Base-by-base conservation (phyloP, 805 yeast genomes). In the Yarrowia yakushimensis region DNA sequence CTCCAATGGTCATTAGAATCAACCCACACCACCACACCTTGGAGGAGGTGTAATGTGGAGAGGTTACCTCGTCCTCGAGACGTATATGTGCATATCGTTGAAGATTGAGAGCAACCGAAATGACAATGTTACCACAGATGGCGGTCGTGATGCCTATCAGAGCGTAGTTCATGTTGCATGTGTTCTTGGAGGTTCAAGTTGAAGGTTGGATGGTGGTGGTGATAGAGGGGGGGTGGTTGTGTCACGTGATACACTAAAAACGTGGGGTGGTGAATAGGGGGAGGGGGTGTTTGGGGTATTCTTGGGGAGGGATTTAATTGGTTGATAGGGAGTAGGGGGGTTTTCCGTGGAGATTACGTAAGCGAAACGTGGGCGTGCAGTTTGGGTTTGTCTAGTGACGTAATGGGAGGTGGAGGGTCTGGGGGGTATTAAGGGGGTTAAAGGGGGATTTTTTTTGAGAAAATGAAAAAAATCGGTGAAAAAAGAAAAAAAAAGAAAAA, bases 11-110 rank as follows among this genome's bases (percentile, higher is more conserved):
- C 46, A 25, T 13, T 15, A 67, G 68, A 36, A 65, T 57, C 15
- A 68, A 63, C 5, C 71, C 72, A 17, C 65, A 18, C 18, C 65
- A 60, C 12, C 66, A 34, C 20, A 54, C 46, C 17, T 20, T 31
- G 41, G 50, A 41, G 3, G 37, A 41, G 27, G 45, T 46, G 23
- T 52, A 52, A 12, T 31, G 66, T 7, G 60, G 45, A 18, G 36
- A 33, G 13, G 11, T 7, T 8, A 30, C 54, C 27, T 28, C 42
- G 41, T 63, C 55, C 60, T 69, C 69, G 8, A 77, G 67, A 41
- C 69, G 66, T 20, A 67, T 64, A 48, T 77, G 79, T 8, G 81
- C 78, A 63, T 74, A 71, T 27, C 77, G 72, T 55, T 78, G 81
- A 18, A 78, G 64, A 57, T 77, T 77, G 7, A 78, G 67, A 2